Evolutionary conservation across 73 alveolate species (phyloP), one percentile per base, ranked within the genome.

Genomic region (Paramecium tetraurelia): DNA sequence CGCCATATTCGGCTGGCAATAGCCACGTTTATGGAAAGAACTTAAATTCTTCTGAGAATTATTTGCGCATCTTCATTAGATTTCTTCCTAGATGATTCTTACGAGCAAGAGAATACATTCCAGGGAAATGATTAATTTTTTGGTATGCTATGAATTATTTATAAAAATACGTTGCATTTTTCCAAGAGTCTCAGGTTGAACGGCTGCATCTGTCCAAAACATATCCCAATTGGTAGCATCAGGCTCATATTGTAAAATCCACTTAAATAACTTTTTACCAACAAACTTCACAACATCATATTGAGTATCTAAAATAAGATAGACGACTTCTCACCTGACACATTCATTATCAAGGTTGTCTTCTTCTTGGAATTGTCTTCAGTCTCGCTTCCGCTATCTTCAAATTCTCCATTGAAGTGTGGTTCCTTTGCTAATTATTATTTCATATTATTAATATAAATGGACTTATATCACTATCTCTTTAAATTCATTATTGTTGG

Each of bases 51-150:
- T 93, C 90, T 24, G 97, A 96, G 89, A 89, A 94, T 86, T 87
- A 50, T 75, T 92, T 95, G 41, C 76, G 38, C 99, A 96, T 96
- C 77, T 93, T 93, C 95, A 85, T 94, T 46, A 96, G 84, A 85
- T 97, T 96, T 69, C 98, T 96, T 24, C 97, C 99, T 80, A 98
- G 70, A 88, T 94, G 96, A 92, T 98, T 98, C 92, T 98, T 98
- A 58, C 99, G 89, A 9, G 99, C 98, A 48, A 98, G 87, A 43
- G 92, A 95, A 86, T 85, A 95, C 96, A 98, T 98, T 12, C 99
- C 97, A 44, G 98, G 98, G 71, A 96, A 98, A 88, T 98, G 99
- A 89, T 97, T 97, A 86, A 96, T 94, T 88, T 95, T 95, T 86
- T 98, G 97, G 86, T 96, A 95, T 22, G 96, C 89, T 86, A 93